Evolutionary conservation across 2,329 filamentous ascomycete genomes (phyloP).

Genomic region (Sarocladium oryzae): DNA sequence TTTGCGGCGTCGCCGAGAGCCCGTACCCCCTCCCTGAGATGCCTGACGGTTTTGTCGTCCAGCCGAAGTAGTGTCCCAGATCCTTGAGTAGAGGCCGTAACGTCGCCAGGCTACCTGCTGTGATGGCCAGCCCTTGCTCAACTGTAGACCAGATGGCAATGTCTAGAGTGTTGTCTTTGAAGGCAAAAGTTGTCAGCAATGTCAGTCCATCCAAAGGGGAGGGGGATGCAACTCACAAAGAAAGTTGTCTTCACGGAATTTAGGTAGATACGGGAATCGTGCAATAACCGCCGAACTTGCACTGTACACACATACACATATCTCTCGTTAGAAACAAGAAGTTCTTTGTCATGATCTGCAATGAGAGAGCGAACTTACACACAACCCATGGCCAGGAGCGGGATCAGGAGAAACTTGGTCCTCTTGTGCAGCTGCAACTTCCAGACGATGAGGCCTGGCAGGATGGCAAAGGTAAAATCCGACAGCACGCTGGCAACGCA

Average conservation of each 20-base stretch:
- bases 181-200: too few relatives aligned
- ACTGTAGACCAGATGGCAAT: conserved; percentile 40
- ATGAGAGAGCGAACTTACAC: conserved; percentile 20
- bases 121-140: conserved; percentile 37
- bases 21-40: neutral
- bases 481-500: conserved; percentile 37
- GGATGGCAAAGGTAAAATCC: conserved; percentile 40
- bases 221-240: conserved; percentile 23
- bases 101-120: conserved; percentile 35
- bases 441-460: conserved; percentile 46
- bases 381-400: conserved; percentile 48
- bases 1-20: neutral
- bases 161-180: conserved; percentile 30
- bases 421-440: conserved; percentile 42
- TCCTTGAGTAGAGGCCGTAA: conserved; percentile 32
- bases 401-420: conserved; percentile 41
- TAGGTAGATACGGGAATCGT: conserved; percentile 27
- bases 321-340: too few relatives aligned
- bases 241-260: conserved; percentile 29
- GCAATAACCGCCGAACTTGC: conserved; percentile 33
- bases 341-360: too few relatives aligned
- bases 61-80: conserved; percentile 25
- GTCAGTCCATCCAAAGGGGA: too few relatives aligned
- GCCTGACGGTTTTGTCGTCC: neutral
- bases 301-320: conserved; percentile 16